Evolutionary conservation across 768 basidiomycete species (phyloP), one percentile per base, ranked within the genome.

Genomic region (Cystobasidium ongulense): DNA sequence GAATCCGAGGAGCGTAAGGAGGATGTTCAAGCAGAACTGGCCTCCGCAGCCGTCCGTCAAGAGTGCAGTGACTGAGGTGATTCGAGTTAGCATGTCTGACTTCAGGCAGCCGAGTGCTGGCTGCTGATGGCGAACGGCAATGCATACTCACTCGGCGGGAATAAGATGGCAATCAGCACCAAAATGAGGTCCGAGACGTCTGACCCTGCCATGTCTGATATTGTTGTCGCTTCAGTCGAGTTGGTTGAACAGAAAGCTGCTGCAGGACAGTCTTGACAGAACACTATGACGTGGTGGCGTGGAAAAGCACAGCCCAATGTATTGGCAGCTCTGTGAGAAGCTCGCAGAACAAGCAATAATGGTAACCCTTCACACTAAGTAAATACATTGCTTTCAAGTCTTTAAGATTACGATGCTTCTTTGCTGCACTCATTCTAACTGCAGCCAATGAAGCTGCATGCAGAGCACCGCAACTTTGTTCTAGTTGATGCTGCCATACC

Each of bases 11-110:
- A 64, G 5, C 4, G 63, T 64, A 3, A 64, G 29, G 13, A 64
- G 11, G 33, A 64, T 5, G 27, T 64, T 64, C 5, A 64, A 13
- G 63, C 63, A 64, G 63, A 64, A 64, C 23, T 64, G 63, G 5
- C 8, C 63, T 5, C 63, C 63, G 33, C 63, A 64, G 13, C 41
- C 41, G 39, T 64, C 63, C 15, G 63, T 64, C 11, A 64, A 46
- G 13, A 64, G 33, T 2, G 63, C 63, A 10, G 63, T 29, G 10
- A 64, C 31, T n/a, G 43, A 13, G 13, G 43, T 13, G n/a, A 46
- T 13, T n/a, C 43, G 13, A 13, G 43, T 46, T n/a, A 46, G n/a
- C 43, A 46, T 46, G n/a, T 46, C n/a, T n/a, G n/a, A 46, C 43
- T 46, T 13, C 13, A 46, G 43, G n/a, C n/a, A 46, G 43, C 43